Percentiles rank a stretch among this genome's conserved stretches.
Conservation (phyloP, 1,139 yeast species). For the Suhomyces guaymorum region DNA sequence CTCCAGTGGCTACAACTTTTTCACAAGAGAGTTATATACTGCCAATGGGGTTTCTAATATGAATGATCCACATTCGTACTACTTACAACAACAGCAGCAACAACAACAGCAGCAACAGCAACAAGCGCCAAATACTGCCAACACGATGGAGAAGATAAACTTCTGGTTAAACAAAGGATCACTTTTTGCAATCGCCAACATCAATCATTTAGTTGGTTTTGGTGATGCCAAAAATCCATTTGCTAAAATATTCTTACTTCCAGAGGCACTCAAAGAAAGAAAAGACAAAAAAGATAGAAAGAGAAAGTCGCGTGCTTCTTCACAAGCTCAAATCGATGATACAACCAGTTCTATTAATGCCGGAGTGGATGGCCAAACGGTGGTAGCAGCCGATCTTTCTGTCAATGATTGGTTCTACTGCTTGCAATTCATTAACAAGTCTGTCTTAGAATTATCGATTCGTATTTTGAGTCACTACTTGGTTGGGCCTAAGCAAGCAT, state of each 20-base stretch:
- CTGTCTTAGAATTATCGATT: slow-evolving; percentile 65
- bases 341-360: slow-evolving; percentile 18
- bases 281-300: slow-evolving; percentile 71
- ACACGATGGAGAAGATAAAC: slow-evolving; percentile 57
- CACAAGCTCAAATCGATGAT: slow-evolving; percentile 22
- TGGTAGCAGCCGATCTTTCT: slow-evolving; percentile 46
- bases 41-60: slow-evolving; percentile 32
- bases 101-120: slow-evolving; percentile 24
- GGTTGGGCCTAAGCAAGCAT: slow-evolving; percentile 68
- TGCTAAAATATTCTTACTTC: slow-evolving; percentile 67
- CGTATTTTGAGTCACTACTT: slow-evolving; percentile 65
- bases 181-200: slow-evolving; percentile 71
- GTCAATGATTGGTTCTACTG: slow-evolving; percentile 62
- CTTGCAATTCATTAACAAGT: slow-evolving; percentile 57
- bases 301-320: slow-evolving; percentile 44
- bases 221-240: slow-evolving; percentile 76
- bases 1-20: slow-evolving; percentile 65
- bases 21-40: slow-evolving; percentile 51
- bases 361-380: slow-evolving; percentile 31
- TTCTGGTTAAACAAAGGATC: slow-evolving; percentile 79
- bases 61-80: slow-evolving; percentile 36
- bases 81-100: slow-evolving; percentile 29
- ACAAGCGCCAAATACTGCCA: slow-evolving; percentile 29
- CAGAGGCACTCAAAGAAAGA: slow-evolving; percentile 69
- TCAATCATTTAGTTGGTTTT: slow-evolving; percentile 71